phyloP scores from a whole-genome alignment of 108 stramenopile genomes.

The Chaetoceros tenuissimus region DNA sequence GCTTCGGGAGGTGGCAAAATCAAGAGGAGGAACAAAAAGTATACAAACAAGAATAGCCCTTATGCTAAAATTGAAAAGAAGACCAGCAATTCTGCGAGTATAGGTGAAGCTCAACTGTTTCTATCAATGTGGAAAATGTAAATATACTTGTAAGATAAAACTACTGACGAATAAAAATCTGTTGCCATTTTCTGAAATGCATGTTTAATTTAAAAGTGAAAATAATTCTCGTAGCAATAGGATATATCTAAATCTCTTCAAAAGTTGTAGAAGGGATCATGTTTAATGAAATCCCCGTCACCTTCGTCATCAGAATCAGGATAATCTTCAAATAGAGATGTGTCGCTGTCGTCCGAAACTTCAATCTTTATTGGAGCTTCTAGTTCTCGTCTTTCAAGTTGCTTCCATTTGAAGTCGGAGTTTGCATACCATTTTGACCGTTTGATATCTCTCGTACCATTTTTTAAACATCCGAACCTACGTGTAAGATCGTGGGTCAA shows the following conservation, averaged over 20 bases:
- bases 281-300: neutral
- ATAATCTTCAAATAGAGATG: constrained; percentile 77
- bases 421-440: constrained; percentile 68
- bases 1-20: constrained; percentile 17
- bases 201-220: no score
- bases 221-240: no score
- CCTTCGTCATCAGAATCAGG: constrained; percentile 45
- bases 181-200: no score
- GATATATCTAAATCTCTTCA: no score
- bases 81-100: constrained; percentile 15
- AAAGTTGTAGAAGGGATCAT: neutral
- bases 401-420: constrained; percentile 48
- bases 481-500: constrained; percentile 67
- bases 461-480: constrained; percentile 76
- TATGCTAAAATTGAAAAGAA: constrained; percentile 7
- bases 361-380: constrained; percentile 64
- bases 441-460: constrained; percentile 67
- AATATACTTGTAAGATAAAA: no score
- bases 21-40: neutral
- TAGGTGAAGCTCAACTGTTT: constrained; percentile 75
- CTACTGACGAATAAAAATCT: no score
- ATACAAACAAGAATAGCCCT: constrained; percentile 17
- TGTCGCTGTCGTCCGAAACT: constrained; percentile 43
- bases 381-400: constrained; percentile 33
- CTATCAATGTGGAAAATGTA: constrained; percentile 73